Base-by-base conservation (phyloP, 108 stramenopile genomes). In the Cafeteria roenbergensis region DNA sequence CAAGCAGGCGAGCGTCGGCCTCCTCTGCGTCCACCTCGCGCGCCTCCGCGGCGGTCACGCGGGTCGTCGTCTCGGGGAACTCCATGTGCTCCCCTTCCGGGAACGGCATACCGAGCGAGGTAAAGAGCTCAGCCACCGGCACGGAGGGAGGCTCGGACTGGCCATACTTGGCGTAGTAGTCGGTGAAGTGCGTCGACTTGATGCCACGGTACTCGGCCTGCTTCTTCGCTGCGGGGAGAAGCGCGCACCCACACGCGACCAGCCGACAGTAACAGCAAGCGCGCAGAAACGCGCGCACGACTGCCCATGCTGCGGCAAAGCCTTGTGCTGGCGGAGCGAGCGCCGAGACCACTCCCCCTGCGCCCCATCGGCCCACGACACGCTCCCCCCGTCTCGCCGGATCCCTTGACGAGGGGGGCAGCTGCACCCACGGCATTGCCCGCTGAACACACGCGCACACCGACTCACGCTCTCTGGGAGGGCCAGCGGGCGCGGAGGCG, bases 101-200 rank as follows among this genome's bases (percentile, higher is more conserved):
- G 70, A 86, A 91, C 30, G 54, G 37, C 33, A 61, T 38, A 29
- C 33, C 53, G 14, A 64, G 21, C 22, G 59, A 34, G 1, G 24
- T n/a, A 42, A 64, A 36, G 26, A 62, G 50, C 56, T 73, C 42
- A 48, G 29, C 36, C 26, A 81, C 75, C 0, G 92, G 92, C 54
- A 91, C 90, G 51, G 97, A 84, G 17, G 97, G 97, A 26, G 93
- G 92, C 30, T 91, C 84, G 0, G 97, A 95, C 80, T 99, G 97
- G 21, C 93, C 94, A 56, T 90, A 81, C 62, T 69, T 69, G 28
- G 88, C 84, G 66, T 92, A 91, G 73, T 86, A 92, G 65, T 99
- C 92, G 0, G 89, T 90, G 71, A 88, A 93, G 63, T 81, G 90
- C n/a, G n/a, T n/a, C n/a, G n/a, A n/a, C 1, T 79, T 84, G 55